Conservation (phyloP, 2,329 filamentous ascomycete species). For the Colletotrichum sp. region DNA sequence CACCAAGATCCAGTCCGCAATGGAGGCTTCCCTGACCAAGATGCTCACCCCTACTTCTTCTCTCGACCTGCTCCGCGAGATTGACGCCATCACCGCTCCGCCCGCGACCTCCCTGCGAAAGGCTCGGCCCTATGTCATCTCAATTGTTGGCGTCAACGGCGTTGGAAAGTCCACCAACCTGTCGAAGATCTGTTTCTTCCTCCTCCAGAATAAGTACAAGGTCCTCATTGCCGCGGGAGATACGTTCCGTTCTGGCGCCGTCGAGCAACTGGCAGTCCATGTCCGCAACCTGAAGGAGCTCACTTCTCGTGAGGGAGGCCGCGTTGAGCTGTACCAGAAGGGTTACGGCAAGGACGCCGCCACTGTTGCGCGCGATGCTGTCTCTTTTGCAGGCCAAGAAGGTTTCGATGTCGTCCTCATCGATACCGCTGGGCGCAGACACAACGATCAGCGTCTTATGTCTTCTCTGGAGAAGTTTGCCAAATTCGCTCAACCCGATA, state of each 20-base stretch:
- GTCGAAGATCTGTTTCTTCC: slow-evolving; percentile 97
- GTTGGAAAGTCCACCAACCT: slow-evolving; percentile 98
- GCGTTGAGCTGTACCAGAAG: slow-evolving; percentile 93
- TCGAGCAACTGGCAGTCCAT: slow-evolving; percentile 95
- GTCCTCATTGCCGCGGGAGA: slow-evolving; percentile 94
- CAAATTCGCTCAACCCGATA: slow-evolving; percentile 93
- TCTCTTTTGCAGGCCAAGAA: slow-evolving; percentile 76
- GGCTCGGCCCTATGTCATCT: slow-evolving; percentile 91
- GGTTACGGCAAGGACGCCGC: slow-evolving; percentile 98
- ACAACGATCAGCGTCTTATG: slow-evolving; percentile 97
- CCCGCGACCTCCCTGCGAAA: slow-evolving; percentile 66
- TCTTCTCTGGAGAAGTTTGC: slow-evolving; percentile 96
- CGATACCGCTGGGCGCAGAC: slow-evolving; percentile 91
- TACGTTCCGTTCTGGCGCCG: slow-evolving; percentile 95
- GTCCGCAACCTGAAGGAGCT: slow-evolving; percentile 93
- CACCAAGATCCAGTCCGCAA: slow-evolving; percentile 80
- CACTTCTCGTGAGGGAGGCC: slow-evolving; percentile 79
- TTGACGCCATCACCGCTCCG: slow-evolving; percentile 77
- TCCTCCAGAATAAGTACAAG: slow-evolving; percentile 95
- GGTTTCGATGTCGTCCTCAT: slow-evolving; percentile 94
- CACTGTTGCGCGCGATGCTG: slow-evolving; percentile 91
- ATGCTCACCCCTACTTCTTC: slow-evolving; percentile 96
- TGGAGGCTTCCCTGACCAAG: slow-evolving; percentile 91
- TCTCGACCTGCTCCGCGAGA: slow-evolving; percentile 91
- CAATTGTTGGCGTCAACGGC: slow-evolving; percentile 97